phyloP scores from a whole-genome alignment of 2,329 filamentous ascomycete genomes.

The Fusarium luffae region DNA sequence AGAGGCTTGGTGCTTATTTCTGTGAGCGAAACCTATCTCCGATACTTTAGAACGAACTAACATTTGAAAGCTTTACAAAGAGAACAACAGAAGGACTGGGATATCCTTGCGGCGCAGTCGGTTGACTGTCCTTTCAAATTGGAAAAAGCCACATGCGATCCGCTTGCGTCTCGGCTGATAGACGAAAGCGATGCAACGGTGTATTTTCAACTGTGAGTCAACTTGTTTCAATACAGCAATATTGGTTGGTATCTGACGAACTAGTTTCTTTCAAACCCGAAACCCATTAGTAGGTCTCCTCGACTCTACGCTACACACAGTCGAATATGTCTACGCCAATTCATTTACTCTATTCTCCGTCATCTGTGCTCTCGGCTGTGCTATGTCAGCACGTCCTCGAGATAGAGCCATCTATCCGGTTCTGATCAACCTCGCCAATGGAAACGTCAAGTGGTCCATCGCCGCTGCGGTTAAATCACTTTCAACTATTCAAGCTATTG shows the following conservation, averaged over 20 bases:
- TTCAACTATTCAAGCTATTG: slow-evolving; percentile 11
- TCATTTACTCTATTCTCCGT: slow-evolving; percentile 19
- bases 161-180: slow-evolving; percentile 10
- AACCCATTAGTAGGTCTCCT: slow-evolving; percentile 15
- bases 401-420: slow-evolving; percentile 20
- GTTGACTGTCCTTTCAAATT: slow-evolving; percentile 19
- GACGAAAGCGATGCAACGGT: slow-evolving; percentile 10
- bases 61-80: background rate
- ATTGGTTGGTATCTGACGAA: background rate
- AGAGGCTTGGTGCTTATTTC: slow-evolving; percentile 13
- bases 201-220: slow-evolving; percentile 9
- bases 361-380: slow-evolving; percentile 8
- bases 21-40: background rate
- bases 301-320: slow-evolving; percentile 6
- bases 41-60: background rate
- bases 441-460: slow-evolving; percentile 17
- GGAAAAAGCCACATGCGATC: slow-evolving; percentile 14
- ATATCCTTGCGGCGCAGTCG: slow-evolving; percentile 4
- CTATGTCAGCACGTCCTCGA: slow-evolving; percentile 9
- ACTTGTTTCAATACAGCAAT: too few relatives aligned
- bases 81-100: slow-evolving; percentile 18
- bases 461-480: slow-evolving; percentile 3
- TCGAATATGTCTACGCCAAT: slow-evolving; percentile 12
- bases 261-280: slow-evolving; percentile 13
- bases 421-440: background rate